Evolutionary conservation across 2,329 filamentous ascomycete species (phyloP), one percentile per base, ranked within the genome.

Genomic region (Botrytis porri): DNA sequence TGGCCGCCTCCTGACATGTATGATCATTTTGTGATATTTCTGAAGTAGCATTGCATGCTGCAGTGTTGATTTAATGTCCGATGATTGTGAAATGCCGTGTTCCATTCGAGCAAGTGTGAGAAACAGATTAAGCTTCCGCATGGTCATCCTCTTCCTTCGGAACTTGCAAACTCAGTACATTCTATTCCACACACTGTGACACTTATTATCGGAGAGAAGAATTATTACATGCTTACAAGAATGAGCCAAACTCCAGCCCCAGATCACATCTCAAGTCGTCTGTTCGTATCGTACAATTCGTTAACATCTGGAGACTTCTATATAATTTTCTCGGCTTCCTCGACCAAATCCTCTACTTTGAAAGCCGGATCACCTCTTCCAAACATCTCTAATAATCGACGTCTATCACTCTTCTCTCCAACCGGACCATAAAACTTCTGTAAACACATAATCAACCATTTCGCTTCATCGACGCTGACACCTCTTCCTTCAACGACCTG

Each of bases 401-500:
- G 90, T 76, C 88, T 87, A 75, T 86, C 86, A 1, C 83, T 85
- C 77, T 90, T 90, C 10, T 82, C 82, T n/a, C 80, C 83, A 70
- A 80, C 84, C 75, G 89, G 88, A 29, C 91, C 89, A 80, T 99
- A 99, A 82, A 99, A 99, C 80, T 94, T 90, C 85, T 99, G 96
- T 84, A 99, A 84, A 78, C 94, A 96, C 89, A 98, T 93, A 67
- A 97, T 86, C 78, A 99, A 83, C 91, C 93, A 98, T 82, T 90
- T 91, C n/a, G 92, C 95, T 80, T 97, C 92, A 70, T 94, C 89
- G 0, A 93, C 87, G 75, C 86, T 90, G 8, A 97, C 89, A 7
- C 95, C 95, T 20, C 90, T 85, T 43, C 91, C 91, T 74, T 94
- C 89, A 71, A 93, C 85, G 22, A 98, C 91, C 76, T 88, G 87